Evolutionary conservation across 2,329 filamentous ascomycete genomes (phyloP), one percentile per base, ranked within the genome.

Genomic region (Xylariomycetidae sp.): DNA sequence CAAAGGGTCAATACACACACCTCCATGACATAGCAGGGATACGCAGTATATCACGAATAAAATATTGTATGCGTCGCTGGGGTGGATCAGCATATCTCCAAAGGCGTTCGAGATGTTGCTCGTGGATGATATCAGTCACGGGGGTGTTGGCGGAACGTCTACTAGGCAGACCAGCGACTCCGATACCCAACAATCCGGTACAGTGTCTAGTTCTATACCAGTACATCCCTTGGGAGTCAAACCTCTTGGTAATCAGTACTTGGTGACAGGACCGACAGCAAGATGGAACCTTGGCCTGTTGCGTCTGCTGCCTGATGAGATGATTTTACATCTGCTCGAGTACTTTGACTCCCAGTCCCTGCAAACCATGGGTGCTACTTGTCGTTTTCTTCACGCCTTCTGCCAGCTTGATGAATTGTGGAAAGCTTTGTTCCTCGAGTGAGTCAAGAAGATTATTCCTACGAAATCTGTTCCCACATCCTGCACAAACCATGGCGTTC

Each of bases 361-460:
- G 33, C 60, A 81, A 36, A 63, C 61, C 6, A 64, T 97, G 26
- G 87, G 88, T 7, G 74, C 75, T 35, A 85, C 88, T 5, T 95
- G 89, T 67, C 87, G 80, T 57, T 88, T 86, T 33, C 64, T 97
- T 12, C 90, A 88, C 67, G 89, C 88, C 2, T 94, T 90, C 56
- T 85, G 82, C 34, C 72, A 82, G 31, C 78, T 78, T 30, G 90
- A 96, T 44, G 90, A 97, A 50, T 59, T 96, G 22, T 97, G 90
- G 90, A 89, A 92, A 60, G 62, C 80, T 13, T 61, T 95, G 14
- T 94, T 90, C 51, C 71, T 94, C 44, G 75, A 79, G 88, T 95
- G 80, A 77, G 87, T 80, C 38, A 37, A n/a, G n/a, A n/a, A n/a
- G n/a, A n/a, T n/a, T n/a, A n/a, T n/a, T n/a, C n/a, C n/a, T n/a